Evolutionary conservation across 2,329 filamentous ascomycete genomes (phyloP), one percentile per base, ranked within the genome.

Genomic region (Penicillium hordei): DNA sequence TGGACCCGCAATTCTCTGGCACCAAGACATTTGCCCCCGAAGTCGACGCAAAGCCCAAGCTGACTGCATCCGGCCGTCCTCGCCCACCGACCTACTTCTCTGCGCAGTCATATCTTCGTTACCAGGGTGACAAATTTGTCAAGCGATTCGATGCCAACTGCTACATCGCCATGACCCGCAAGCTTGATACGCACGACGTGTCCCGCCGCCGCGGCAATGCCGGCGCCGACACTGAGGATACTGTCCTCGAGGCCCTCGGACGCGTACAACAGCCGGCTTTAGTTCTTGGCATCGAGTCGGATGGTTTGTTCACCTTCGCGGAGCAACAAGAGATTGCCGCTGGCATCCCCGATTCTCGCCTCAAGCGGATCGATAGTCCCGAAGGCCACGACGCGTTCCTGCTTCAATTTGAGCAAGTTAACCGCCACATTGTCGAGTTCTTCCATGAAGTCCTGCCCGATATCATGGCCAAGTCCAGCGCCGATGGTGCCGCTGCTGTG

Each of bases 81-180:
- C 72, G 74, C 7, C 84, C 86, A 0, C 86, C 87, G 8, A 94
- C 91, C n/a, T 97, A 97, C 76, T 99, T 97, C 77, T 97, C 94
- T 0, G 94, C 94, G 0, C 94, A 99, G 74, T 97, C 93, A 0
- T 99, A 99, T 76, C 84, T 99, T 43, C 89, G 94, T 21, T 99
- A 99, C 76, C 94, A 99, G 76, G 93, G 92, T 55, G 85, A 89
- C 68, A 99, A 99, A 75, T 99, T 99, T 68, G 94, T 97, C 68
- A 92, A 90, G 75, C 89, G 94, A 10, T 99, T 97, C 74, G 94
- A 99, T 75, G 91, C 92, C 69, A 99, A 99, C 75, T 99, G 94
- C 79, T 99, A 99, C 79, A 97, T 99, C 66, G 93, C 94, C 65
- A 97, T 99, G 76, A 97, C 94, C 5, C 89, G 94, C 69, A 99